Percentiles rank a stretch among this genome's conserved stretches.
phyloP scores from a whole-genome alignment of 768 basidiomycete genomes.

The Kwoniella newhampshirensis region DNA sequence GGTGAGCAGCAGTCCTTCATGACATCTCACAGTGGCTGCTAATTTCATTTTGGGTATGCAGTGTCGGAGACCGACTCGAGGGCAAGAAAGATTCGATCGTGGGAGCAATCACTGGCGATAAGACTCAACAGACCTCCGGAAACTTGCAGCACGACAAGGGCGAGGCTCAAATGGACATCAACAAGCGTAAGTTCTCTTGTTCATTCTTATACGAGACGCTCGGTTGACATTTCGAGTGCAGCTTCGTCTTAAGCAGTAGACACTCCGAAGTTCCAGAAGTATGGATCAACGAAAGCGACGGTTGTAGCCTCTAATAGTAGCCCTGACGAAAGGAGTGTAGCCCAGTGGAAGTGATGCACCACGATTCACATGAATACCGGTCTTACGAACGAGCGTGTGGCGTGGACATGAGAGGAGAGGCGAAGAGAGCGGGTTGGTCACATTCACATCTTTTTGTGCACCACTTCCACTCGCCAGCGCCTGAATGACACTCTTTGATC shows the following conservation, averaged over 20 bases:
- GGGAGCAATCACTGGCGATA: conserved; percentile 51
- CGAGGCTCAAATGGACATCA: conserved; percentile 35
- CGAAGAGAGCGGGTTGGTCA: too few species aligned
- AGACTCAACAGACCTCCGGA: conserved; percentile 45
- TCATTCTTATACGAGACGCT: background rate
- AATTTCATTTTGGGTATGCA: background rate
- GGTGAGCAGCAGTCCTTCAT: conserved; percentile 26
- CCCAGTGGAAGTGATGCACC: too few species aligned
- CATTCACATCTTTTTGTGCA: too few species aligned
- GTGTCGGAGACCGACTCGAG: conserved; percentile 46
- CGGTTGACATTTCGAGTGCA: background rate
- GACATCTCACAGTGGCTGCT: background rate
- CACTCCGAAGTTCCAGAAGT: too few species aligned
- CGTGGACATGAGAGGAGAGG: too few species aligned
- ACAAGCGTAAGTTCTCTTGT: conserved; percentile 23
- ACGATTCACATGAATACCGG: too few species aligned
- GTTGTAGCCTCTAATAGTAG: too few species aligned
- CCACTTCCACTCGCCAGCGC: too few species aligned
- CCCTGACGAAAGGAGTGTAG: too few species aligned
- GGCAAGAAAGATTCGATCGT: conserved; percentile 52
- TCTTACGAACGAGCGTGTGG: too few species aligned
- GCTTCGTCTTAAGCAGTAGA: conserved; percentile 8
- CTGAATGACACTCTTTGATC: too few species aligned
- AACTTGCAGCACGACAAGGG: conserved; percentile 46
- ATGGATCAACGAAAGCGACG: too few species aligned